Evolutionary conservation across 108 stramenopile genomes (phyloP), one percentile per base, ranked within the genome.

Genomic region (Pseudonitzschia delicatissima): DNA sequence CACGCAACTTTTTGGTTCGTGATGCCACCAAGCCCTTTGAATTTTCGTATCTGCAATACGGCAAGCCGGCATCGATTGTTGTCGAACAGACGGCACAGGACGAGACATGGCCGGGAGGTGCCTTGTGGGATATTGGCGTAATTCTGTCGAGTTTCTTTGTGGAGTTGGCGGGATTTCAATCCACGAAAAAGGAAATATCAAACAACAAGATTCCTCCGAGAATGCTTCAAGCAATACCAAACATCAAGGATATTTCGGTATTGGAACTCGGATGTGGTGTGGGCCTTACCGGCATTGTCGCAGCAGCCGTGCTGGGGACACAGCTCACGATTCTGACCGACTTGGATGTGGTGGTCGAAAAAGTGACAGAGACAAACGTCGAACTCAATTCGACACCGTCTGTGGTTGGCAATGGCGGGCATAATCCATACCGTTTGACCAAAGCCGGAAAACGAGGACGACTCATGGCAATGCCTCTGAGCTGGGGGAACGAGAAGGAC

Each of bases 61-160:
- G 77, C 29, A 69, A 67, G 48, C 64, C 64, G 21, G 64, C 48
- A 17, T 44, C 65, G 13, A 67, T 82, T 45, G 62, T 63, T 7
- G 78, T 82, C 12, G 11, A 69, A 1, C 82, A 82, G 57, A 73
- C 82, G 20, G 37, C 82, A 29, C 68, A 78, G 15, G 82, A 82
- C 34, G 82, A 79, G 5, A 79, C 78, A 26, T 82, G 82, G 82
- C 82, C 78, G 0, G 82, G 82, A 27, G 82, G 82, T 18, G 74
- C 82, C 5, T 42, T 82, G 8, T 82, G 82, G 82, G 82, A 82
- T 63, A 62, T 82, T 21, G 82, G 82, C 25, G 67, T 82, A 0
- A 52, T 82, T 31, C 57, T 82, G 11, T 66, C 82, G 2, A 62
- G 73, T 15, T 71, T 82, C 5, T 65, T 82, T 12, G 82, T 79